Base-by-base conservation (phyloP, 371 early-diverging fungal genomes). In the Actinomortierella ambigua region DNA sequence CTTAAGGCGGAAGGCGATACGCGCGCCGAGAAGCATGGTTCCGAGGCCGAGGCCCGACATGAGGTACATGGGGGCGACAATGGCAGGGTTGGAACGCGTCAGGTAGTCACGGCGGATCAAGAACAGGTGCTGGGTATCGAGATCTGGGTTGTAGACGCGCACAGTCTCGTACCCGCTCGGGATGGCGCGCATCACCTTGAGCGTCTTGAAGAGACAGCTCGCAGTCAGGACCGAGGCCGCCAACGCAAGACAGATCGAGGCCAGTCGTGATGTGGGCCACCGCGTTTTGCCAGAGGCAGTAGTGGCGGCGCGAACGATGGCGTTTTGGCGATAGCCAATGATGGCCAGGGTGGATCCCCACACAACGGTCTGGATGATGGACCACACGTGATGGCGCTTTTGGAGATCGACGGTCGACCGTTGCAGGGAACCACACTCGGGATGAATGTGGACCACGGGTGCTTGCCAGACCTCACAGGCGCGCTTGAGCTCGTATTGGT, bases 401-500 rank as follows among this genome's bases (percentile, higher is more conserved):
- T 66, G 50, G 28, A 56, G 63, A 3, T 57, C 22, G 1, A 57
- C 44, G 17, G 63, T 54, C 1, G 75, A 48, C 11, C 52, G 59
- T 42, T 73, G 75, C 1, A 73, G 67, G n/a, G 75, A 67, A 18
- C 49, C 56, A 27, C 75, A 73, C 50, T 73, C 67, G 11, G 75
- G 75, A 34, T 73, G 63, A 46, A 73, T 42, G 43, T 73, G 75
- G 22, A 73, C 64, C 27, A 73, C 55, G 14, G 67, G 56, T 2
- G 67, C 63, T 28, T 57, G 59, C 75, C 75, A 73, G 46, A 67
- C 75, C 7, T 63, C 67, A 46, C 67, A 66, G 7, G 75, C 67
- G n/a, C 64, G 59, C 18, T 57, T 47, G 50, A 73, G 61, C 40
- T 73, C 75, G 44, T 73, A 73, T 28, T 67, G 75, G 51, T 73